Evolutionary conservation across 139 green algal genomes (phyloP), one percentile per base, ranked within the genome.

Genomic region (Volvox reticuliferus): DNA sequence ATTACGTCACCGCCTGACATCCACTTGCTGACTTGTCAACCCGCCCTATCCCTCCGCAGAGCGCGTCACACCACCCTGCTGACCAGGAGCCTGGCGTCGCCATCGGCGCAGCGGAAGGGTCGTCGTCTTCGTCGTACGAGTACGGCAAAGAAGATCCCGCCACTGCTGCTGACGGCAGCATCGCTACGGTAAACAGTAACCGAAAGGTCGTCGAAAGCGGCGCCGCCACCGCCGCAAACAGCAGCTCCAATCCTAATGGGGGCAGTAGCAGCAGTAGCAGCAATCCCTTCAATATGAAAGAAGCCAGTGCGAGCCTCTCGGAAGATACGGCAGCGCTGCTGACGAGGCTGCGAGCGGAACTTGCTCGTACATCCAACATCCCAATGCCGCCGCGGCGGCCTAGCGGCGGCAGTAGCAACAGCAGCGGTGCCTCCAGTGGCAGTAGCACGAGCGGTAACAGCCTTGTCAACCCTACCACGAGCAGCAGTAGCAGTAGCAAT

Each of bases 281-380:
- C 79, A 33, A 14, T 69, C 44, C 30, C 26, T 16, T 55, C 44
- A 55, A 55, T 9, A 55, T 55, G 44, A 55, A 55, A 55, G 44
- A 55, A 14, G 44, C 44, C 44, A 55, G 44, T 55, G 9, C 44
- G 44, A 28, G 65, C 0, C 68, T 89, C 1, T 73, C 69, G 0
- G 86, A 83, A 44, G 86, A 90, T 55, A 90, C 86, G 1, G 86
- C 86, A 0, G 86, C 86, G 20, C 44, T 90, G 73, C 73, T 90
- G 30, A 21, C 50, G 0, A 37, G 86, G 20, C 73, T 90, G 71
- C 71, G 86, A 14, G 86, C 86, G 9, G 86, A 90, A 75, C 73
- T 90, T 50, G 79, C 75, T 19, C 75, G 75, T 19, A 81, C 75
- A 33, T 81, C 75, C 30, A 81, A 81, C 75, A 81, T 81, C 75